These are phyloP conservation scores for Fusarium sp. DNA, from an alignment of 2,329 filamentous ascomycete genomes.

Conservation along the genomic window DNA sequence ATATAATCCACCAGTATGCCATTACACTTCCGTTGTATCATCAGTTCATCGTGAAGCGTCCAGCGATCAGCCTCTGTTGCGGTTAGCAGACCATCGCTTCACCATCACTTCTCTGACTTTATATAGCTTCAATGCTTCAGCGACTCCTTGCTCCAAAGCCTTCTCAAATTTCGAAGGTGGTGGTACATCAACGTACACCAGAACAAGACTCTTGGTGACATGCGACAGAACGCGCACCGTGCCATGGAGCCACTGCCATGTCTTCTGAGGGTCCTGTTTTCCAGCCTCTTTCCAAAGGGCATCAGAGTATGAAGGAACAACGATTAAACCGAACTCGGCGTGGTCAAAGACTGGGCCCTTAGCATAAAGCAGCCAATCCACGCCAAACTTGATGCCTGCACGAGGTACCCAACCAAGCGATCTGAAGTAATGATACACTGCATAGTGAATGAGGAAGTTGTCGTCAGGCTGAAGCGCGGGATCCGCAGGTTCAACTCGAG, in stretches of 20 bases:
- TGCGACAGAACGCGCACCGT: slow-evolving; percentile 90
- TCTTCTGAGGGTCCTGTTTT: slow-evolving; percentile 58
- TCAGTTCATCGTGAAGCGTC: background rate
- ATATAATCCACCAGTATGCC: background rate
- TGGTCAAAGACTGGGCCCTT: slow-evolving; percentile 94
- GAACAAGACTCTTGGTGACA: slow-evolving; percentile 87
- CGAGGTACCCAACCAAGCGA: slow-evolving; percentile 95
- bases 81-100: slow-evolving; percentile 85
- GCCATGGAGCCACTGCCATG: slow-evolving; percentile 88
- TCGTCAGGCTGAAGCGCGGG: slow-evolving; percentile 75
- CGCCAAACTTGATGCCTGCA: slow-evolving; percentile 91
- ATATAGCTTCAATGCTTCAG: slow-evolving; percentile 73
- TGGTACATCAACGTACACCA: slow-evolving; percentile 93
- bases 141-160: slow-evolving; percentile 64
- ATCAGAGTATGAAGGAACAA: slow-evolving; percentile 84
- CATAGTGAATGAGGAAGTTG: slow-evolving; percentile 85
- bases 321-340: slow-evolving; percentile 88
- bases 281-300: slow-evolving; percentile 73
- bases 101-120: slow-evolving; percentile 83
- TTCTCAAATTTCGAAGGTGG: slow-evolving; percentile 64
- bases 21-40: background rate
- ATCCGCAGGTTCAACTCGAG: slow-evolving; percentile 52
- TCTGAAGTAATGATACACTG: slow-evolving; percentile 94
- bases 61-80: slow-evolving; percentile 59
- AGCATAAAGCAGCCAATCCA: slow-evolving; percentile 94